Conservation (phyloP, 108 stramenopile genomes). For the Mayamaea pseudoterrestris region DNA sequence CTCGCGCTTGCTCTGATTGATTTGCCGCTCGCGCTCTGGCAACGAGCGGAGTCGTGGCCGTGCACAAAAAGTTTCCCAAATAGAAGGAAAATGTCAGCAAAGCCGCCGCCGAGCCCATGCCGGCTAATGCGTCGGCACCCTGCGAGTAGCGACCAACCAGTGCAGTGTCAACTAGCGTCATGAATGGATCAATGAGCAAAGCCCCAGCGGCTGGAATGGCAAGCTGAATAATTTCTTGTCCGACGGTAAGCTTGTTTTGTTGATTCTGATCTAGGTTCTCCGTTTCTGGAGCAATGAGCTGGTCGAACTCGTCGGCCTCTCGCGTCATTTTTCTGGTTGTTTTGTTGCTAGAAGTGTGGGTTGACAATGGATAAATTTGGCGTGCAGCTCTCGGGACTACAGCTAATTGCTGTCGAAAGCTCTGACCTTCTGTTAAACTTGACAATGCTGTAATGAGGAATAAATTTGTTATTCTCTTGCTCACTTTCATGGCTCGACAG, state of each 20-base stretch:
- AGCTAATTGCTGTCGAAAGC: no score
- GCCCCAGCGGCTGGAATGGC: slow-evolving; percentile 65
- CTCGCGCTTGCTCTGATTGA: slow-evolving; percentile 36
- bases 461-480: no score
- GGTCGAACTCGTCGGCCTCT: no score
- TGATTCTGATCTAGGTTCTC: no score
- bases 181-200: slow-evolving; percentile 68
- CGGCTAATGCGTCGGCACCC: slow-evolving; percentile 46
- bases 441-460: no score
- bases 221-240: slow-evolving; percentile 40
- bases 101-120: slow-evolving; percentile 69
- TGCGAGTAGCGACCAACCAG: slow-evolving; percentile 66
- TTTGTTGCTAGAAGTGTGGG: no score
- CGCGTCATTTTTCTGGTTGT: no score
- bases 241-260: slow-evolving; percentile 9
- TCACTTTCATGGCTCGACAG: no score
- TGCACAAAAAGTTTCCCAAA: slow-evolving; percentile 72
- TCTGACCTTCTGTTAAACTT: no score
- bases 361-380: no score
- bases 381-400: no score
- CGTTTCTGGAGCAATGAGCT: no score
- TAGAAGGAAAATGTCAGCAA: slow-evolving; percentile 73
- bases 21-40: slow-evolving; percentile 33
- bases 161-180: slow-evolving; percentile 78
- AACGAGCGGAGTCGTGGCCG: slow-evolving; percentile 74